Evolutionary conservation across 495 filamentous ascomycete species (phyloP).

Genomic region (Penicillium crystallinum): DNA sequence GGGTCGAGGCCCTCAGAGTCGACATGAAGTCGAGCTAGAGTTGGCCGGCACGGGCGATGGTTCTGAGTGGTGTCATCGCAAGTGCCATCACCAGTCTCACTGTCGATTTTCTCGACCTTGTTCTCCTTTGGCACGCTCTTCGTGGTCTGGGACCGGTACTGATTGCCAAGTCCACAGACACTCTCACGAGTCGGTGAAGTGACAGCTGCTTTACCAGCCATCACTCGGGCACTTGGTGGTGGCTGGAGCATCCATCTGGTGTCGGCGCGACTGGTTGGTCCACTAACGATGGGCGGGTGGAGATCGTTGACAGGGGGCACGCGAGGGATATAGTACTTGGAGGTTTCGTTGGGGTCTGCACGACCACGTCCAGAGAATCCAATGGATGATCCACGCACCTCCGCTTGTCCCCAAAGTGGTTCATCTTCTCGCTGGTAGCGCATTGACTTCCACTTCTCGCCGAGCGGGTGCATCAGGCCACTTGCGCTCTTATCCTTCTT

Average conservation of each 20-base stretch:
- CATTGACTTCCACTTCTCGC: constrained; percentile 64
- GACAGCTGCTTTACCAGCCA: constrained; percentile 71
- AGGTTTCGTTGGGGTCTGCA: constrained; percentile 35
- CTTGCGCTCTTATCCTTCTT: constrained; percentile 31
- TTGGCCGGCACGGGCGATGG: constrained; percentile 18
- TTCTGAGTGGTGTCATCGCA: constrained; percentile 10
- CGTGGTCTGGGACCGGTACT: constrained; percentile 12
- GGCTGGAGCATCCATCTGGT: constrained; percentile 90
- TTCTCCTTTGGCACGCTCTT: constrained; percentile 1
- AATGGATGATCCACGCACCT: constrained; percentile 45
- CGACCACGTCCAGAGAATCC: constrained; percentile 48
- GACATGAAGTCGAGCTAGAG: constrained; percentile 17
- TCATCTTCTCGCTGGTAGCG: constrained; percentile 84
- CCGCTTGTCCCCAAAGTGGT: constrained; percentile 63
- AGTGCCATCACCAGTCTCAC: constrained; percentile 5
- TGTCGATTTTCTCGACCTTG: constrained; percentile 1
- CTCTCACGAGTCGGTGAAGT: constrained; percentile 28
- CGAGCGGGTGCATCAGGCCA: constrained; percentile 32
- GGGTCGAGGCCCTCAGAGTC: constrained; percentile 26
- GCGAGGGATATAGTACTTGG: constrained; percentile 59
- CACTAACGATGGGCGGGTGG: constrained; percentile 80
- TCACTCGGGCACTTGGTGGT: constrained; percentile 74
- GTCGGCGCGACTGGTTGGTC: constrained; percentile 59
- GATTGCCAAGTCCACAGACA: constrained; percentile 6
- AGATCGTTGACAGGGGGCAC: constrained; percentile 81